phyloP scores from a whole-genome alignment of 495 filamentous ascomycete species.

The Talaromyces trachyspermus region DNA sequence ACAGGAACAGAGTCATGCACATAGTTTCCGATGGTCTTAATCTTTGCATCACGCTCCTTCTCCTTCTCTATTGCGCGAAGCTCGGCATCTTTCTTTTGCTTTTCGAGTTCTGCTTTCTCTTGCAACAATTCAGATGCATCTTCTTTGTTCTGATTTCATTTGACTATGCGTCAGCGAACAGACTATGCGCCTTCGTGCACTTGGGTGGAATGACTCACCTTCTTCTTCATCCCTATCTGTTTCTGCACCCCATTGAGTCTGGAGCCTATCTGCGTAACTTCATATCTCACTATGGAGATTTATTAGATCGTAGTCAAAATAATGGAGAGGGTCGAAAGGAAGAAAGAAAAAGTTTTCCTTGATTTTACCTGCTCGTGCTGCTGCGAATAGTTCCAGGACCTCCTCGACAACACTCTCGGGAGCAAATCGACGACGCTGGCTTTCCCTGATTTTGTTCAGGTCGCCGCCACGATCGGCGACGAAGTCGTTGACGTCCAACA shows the following conservation, averaged over 20 bases:
- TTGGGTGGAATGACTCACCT: conserved; percentile 40
- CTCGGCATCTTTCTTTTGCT: conserved; percentile 71
- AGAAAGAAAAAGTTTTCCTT: conserved; percentile 14
- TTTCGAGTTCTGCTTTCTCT: conserved; percentile 68
- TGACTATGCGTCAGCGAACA: conserved; percentile 1
- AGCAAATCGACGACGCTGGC: conserved; percentile 73
- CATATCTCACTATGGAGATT: conserved; percentile 66
- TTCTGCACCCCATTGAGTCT: conserved; percentile 85
- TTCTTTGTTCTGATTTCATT: conserved; percentile 65
- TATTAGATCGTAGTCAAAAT: no score
- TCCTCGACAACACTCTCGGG: conserved; percentile 80
- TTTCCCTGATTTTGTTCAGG: conserved; percentile 81
- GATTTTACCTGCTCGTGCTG: conserved; percentile 68
- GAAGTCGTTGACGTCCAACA: conserved; percentile 78
- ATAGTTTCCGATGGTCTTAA: conserved; percentile 84
- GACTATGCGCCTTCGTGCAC: background rate
- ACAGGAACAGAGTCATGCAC: conserved; percentile 91
- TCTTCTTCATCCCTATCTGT: conserved; percentile 87
- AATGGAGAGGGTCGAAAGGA: background rate
- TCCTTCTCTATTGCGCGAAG: conserved; percentile 69
- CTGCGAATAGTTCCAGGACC: conserved; percentile 79
- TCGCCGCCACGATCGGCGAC: conserved; percentile 83
- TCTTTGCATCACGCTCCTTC: conserved; percentile 59
- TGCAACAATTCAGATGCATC: conserved; percentile 65
- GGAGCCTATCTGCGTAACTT: conserved; percentile 66